phyloP scores from a whole-genome alignment of 139 green algal genomes.

The Ulvella scutata region DNA sequence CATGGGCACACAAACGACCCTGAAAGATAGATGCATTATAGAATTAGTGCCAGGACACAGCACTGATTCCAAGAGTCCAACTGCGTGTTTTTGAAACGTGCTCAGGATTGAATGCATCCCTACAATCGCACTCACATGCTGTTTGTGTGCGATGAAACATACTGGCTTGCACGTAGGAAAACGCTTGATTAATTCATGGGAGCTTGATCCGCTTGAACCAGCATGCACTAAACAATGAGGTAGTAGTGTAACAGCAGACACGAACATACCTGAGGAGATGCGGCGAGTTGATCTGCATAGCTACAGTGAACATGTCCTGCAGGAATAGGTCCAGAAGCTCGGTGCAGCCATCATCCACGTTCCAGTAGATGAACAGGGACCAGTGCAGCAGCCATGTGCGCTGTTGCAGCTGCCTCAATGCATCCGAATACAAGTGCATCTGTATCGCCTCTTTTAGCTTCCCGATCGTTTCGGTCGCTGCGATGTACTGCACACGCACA shows the following conservation, averaged over 20 bases:
- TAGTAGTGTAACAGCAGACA: too few relatives aligned
- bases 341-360: conserved; percentile 89
- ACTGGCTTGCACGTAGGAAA: too few relatives aligned
- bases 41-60: too few relatives aligned
- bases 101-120: too few relatives aligned
- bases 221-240: too few relatives aligned
- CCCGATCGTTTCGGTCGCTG: conserved; percentile 76
- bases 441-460: conserved; percentile 91
- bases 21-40: too few relatives aligned
- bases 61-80: too few relatives aligned
- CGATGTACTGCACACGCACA: conserved; percentile 38
- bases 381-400: conserved; percentile 98
- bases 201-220: conserved; percentile 32
- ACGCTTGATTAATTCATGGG: too few relatives aligned
- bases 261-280: conserved; percentile 5
- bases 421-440: conserved; percentile 65
- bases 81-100: too few relatives aligned
- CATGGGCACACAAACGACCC: too few relatives aligned
- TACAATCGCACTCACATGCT: too few relatives aligned
- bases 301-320: conserved; percentile 62
- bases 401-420: conserved; percentile 84
- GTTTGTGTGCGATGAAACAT: too few relatives aligned
- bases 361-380: conserved; percentile 96
- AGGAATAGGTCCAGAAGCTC: conserved; percentile 93
- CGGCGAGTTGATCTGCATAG: conserved; percentile 27